Base-by-base conservation (phyloP, 140 eudicot genomes). In the Erigeron philadelphicus region DNA sequence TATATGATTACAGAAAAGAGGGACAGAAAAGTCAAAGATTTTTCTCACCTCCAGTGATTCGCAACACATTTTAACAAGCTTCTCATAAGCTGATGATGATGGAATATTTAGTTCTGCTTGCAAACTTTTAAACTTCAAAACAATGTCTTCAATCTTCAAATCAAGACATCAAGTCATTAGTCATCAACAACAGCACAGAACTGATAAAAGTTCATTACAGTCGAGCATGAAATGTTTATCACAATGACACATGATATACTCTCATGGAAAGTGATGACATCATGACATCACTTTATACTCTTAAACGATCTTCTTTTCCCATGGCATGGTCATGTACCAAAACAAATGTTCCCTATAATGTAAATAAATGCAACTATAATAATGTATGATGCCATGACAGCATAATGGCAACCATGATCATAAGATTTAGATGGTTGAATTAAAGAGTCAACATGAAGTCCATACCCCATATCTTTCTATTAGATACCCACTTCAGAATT, bases 51-150 rank as follows among this genome's bases (percentile, higher is more conserved):
- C 86, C 54, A 65, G 82, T 52, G 85, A 80, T 41, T 79, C 81
- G 54, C 86, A 84, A 67, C 83, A 87, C 61, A 72, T 61, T 77
- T 56, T 76, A 74, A 94, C 84, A 57, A 94, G 94, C 80, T 82
- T 94, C 84, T 81, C 90, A 75, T 84, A 87, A 42, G 83, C 79
- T 35, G 87, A 76, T 54, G 90, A 76, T 72, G 93, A 83, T 63
- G 60, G 40, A 79, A 89, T 78, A 81, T 84, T 83, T 73, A 89
- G 72, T 67, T 83, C 87, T 67, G 78, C 70, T 59, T 87, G 95
- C 86, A 89, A 74, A 44, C 59, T 54, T 56, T 82, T 82, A 76
- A 85, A 80, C 64, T 78, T 85, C 15, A 46, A 19, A 71, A 78
- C 64, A 67, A 77, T 63, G 62, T 82, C 90, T 75, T 84, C 94